phyloP scores from a whole-genome alignment of 1,284 basidiomycete genomes.

The Cryptococcus sp. region DNA sequence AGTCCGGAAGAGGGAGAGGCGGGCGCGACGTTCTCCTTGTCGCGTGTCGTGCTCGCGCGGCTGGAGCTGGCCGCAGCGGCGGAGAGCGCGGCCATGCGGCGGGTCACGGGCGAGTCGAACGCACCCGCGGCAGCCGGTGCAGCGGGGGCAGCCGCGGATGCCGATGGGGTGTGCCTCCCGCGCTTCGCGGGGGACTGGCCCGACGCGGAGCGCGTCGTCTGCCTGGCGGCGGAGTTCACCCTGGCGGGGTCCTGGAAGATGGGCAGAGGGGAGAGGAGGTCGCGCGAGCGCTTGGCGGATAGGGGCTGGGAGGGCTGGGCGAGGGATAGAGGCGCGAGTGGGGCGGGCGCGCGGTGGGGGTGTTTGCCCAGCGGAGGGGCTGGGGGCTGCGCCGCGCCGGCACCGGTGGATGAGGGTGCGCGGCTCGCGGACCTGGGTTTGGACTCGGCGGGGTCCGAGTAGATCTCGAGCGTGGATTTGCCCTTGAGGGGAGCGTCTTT shows the following conservation, averaged over 20 bases:
- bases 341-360: background rate
- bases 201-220: background rate
- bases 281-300: constrained; percentile 13
- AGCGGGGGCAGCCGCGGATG: background rate
- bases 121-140: background rate
- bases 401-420: background rate
- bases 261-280: constrained; percentile 17
- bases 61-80: background rate
- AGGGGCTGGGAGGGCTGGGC: background rate
- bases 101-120: background rate
- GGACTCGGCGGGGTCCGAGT: constrained; percentile 2
- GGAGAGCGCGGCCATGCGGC: background rate
- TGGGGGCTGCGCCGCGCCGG: constrained; percentile 7
- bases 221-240: background rate
- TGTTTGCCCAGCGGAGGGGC: too few species aligned
- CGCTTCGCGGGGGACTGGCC: constrained; percentile 20
- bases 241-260: background rate
- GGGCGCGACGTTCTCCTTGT: constrained; percentile 35
- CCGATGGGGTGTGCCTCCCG: constrained; percentile 5
- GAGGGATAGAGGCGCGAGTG: background rate
- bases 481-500: background rate
- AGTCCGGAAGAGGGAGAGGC: background rate
- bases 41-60: background rate
- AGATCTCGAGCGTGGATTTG: constrained; percentile 2
- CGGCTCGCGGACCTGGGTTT: background rate